These are phyloP conservation scores for Triticum monococcum DNA, from an alignment of 176 grass and related monocot genomes.

Conservation along the genomic window DNA sequence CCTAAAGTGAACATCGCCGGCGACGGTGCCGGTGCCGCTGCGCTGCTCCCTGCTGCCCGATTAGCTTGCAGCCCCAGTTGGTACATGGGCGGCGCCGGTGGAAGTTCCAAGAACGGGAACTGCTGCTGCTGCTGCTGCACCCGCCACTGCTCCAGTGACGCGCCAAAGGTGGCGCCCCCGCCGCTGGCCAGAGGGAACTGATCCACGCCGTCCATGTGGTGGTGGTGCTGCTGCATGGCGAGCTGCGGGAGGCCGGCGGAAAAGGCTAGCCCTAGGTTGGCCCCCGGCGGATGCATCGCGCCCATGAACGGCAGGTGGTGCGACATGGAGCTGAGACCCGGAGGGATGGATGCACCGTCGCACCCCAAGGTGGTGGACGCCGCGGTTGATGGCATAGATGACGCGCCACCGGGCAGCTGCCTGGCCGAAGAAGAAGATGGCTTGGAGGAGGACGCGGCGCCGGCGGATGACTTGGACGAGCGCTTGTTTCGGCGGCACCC, in stretches of 20 bases:
- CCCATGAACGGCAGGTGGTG: constrained; percentile 65
- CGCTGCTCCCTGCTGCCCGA: constrained; percentile 21
- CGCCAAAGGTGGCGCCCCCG: constrained; percentile 36
- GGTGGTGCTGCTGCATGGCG: constrained; percentile 34
- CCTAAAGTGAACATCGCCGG: constrained; percentile 39
- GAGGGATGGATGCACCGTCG: constrained; percentile 21
- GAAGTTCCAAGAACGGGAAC: constrained; percentile 66
- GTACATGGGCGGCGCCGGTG: constrained; percentile 40
- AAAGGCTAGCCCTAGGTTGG: constrained; percentile 76
- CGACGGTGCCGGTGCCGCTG: constrained; percentile 13
- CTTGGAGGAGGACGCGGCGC: constrained; percentile 48
- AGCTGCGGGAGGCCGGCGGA: constrained; percentile 44
- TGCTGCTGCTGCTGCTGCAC: constrained; percentile 44
- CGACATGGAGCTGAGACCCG: constrained; percentile 28
- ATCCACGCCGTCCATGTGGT: constrained; percentile 37
- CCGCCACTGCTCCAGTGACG: constrained; percentile 61
- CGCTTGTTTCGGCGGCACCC: constrained; percentile 94
- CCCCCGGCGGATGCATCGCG: constrained; percentile 48
- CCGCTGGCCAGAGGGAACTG: constrained; percentile 56
- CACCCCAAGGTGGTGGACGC: constrained; percentile 9
- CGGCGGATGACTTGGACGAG: constrained; percentile 48
- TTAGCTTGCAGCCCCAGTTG: constrained; percentile 47
- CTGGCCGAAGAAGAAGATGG: constrained; percentile 11
- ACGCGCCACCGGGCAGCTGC: constrained; percentile 6
- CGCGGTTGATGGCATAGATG: constrained; percentile 21